Percentiles rank a stretch among this genome's conserved stretches.
phyloP scores from a whole-genome alignment of 129 eudicot genomes.

The Scalesia atractyloides region DNA sequence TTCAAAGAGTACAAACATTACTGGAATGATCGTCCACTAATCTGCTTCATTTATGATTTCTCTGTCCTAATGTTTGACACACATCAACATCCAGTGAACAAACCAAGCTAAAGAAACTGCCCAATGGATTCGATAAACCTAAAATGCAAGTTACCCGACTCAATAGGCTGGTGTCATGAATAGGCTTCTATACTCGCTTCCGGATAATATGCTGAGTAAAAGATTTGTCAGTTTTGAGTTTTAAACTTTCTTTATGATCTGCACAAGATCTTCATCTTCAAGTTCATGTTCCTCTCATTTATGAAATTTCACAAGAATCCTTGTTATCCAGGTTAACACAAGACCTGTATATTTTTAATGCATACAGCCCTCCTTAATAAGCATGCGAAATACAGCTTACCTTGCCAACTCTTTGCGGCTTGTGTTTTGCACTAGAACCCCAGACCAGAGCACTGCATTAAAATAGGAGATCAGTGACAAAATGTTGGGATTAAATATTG shows the following conservation, averaged over 20 bases:
- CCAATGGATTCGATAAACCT: conserved; percentile 9
- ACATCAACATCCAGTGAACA: conserved; percentile 18
- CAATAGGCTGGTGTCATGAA: not conserved
- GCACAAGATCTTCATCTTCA: conserved; percentile 98
- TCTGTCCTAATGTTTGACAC: conserved; percentile 15
- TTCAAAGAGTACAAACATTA: not conserved
- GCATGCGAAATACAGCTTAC: conserved; percentile 31
- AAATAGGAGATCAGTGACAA: conserved; percentile 8
- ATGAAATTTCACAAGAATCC: too few species aligned
- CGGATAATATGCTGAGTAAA: not conserved
- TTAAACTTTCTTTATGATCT: conserved; percentile 67
- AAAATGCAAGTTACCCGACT: conserved; percentile 21
- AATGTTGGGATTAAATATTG: not conserved
- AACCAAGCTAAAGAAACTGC: conserved; percentile 16
- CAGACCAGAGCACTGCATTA: conserved; percentile 89
- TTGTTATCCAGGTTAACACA: too few species aligned
- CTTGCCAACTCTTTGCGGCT: conserved; percentile 99
- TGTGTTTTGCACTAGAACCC: conserved; percentile 99
- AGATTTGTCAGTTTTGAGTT: not conserved
- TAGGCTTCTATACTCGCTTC: not conserved
- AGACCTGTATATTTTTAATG: too few species aligned
- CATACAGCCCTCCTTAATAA: not conserved
- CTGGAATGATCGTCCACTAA: not conserved
- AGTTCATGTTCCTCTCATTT: conserved; percentile 87
- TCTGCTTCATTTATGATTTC: conserved; percentile 11